Evolutionary conservation across 306 rosid genomes (phyloP).

Genomic region (Cercis canadensis): DNA sequence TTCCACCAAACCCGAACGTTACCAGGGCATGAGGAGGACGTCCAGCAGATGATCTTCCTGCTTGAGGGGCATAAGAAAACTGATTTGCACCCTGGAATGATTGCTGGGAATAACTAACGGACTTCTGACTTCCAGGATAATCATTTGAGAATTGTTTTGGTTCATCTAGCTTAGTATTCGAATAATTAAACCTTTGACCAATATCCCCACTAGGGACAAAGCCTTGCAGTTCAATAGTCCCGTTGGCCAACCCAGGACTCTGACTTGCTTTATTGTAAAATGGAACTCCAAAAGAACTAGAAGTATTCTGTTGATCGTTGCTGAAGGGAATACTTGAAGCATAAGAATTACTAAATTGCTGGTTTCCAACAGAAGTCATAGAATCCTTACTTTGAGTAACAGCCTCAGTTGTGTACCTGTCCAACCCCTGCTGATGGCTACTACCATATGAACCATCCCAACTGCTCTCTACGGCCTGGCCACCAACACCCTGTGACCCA

Average conservation of each 20-base stretch:
- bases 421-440: constrained; percentile 55
- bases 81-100: constrained; percentile 60
- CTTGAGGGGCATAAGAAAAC: constrained; percentile 59
- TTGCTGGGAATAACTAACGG: constrained; percentile 56
- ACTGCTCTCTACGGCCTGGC: constrained; percentile 57
- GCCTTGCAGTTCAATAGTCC: constrained; percentile 50
- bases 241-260: constrained; percentile 54
- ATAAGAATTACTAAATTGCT: constrained; percentile 51
- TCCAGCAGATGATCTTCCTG: constrained; percentile 78
- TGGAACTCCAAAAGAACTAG: constrained; percentile 56
- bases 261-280: constrained; percentile 55
- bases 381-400: constrained; percentile 37
- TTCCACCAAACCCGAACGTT: constrained; percentile 96
- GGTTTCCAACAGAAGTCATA: constrained; percentile 51
- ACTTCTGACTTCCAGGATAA: constrained; percentile 56
- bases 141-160: constrained; percentile 52
- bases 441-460: constrained; percentile 50
- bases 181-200: constrained; percentile 61
- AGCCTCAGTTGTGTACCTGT: constrained; percentile 47
- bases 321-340: constrained; percentile 44
- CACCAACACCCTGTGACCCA: constrained; percentile 46
- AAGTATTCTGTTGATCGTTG: constrained; percentile 56
- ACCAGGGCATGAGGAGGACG: constrained; percentile 92
- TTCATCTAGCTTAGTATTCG: constrained; percentile 46
- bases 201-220: constrained; percentile 48